phyloP scores from a whole-genome alignment of 2,329 filamentous ascomycete genomes.

The Alternaria triticina region DNA sequence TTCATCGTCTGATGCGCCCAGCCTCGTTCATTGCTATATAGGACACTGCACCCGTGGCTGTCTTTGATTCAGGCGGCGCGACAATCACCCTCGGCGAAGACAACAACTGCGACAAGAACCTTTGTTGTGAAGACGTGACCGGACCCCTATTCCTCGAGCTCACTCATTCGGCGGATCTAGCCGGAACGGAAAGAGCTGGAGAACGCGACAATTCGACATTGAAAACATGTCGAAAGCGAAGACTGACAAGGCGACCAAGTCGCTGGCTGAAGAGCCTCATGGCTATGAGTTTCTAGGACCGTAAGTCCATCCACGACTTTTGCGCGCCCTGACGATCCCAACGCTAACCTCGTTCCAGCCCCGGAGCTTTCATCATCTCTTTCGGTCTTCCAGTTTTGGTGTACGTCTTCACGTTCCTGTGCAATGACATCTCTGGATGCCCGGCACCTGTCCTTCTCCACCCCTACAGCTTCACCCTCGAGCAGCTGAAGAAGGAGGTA shows the following conservation, averaged over 20 bases:
- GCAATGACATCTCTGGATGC: constrained; percentile 92
- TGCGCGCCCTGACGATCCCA: not conserved
- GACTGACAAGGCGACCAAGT: constrained; percentile 12
- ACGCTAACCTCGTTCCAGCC: constrained; percentile 56
- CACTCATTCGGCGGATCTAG: constrained; percentile 4
- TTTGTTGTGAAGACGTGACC: constrained; percentile 10
- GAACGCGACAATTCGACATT: constrained; percentile 1
- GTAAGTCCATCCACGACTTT: constrained; percentile 32
- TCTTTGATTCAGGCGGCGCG: constrained; percentile 7
- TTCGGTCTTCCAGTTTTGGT: constrained; percentile 80
- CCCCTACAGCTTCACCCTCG: constrained; percentile 73
- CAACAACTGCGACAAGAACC: not conserved
- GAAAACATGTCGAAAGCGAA: constrained; percentile 35
- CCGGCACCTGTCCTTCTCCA: constrained; percentile 81
- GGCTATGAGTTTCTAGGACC: constrained; percentile 51
- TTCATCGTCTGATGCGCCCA: constrained; percentile 27
- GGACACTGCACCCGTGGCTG: not conserved
- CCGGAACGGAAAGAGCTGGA: constrained; percentile 7
- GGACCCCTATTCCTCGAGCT: constrained; percentile 22
- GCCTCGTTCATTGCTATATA: constrained; percentile 15
- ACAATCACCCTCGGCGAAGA: not conserved
- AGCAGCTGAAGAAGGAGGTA: constrained; percentile 77
- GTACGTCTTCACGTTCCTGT: constrained; percentile 81
- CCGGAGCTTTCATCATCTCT: constrained; percentile 78
- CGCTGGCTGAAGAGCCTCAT: constrained; percentile 38